Base-by-base conservation (phyloP, 1,284 basidiomycete species). In the Ceratobasidium sp. region DNA sequence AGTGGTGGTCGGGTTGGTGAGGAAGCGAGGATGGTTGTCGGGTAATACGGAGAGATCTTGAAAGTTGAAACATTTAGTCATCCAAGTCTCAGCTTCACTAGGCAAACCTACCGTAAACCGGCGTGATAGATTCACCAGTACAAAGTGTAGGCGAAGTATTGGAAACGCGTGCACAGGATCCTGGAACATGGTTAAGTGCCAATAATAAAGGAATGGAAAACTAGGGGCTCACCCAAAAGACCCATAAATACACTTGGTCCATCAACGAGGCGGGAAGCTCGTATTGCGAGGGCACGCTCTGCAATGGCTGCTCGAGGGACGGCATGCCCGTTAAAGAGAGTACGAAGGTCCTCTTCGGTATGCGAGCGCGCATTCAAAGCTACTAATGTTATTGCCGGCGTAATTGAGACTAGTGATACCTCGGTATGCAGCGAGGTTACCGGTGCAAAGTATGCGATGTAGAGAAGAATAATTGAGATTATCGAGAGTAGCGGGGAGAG, bases 181-280 rank as follows among this genome's bases (percentile, higher is more conserved):
- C 90, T 91, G 22, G 57, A 29, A 29, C 3, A 38, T 25, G 40
- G 25, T 52, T 54, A 50, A 27, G 54, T 49, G 27, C 35, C n/a
- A 2, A 13, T 40, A 40, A 43, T 29, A 52, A 17, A 13, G 10
- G 10, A 6, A 15, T 31, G 35, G 22, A 31, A 25, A 38, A 22
- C 10, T 43, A 53, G 29, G 29, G 25, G 78, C 82, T 27, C 77
- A 87, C 89, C 89, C 54, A 92, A 78, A 22, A 85, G 77, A 34
- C 90, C 90, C 54, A 92, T 77, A 74, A 87, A 86, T 32, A 90
- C 77, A 62, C 83, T 88, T 2, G 90, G 88, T 2, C 91, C 90
- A 77, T 91, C 90, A n/a, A 87, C 79, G 10, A 73, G 49, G 13
- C 52, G 49, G n/a, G 50, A 50, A 25, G 62, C 62, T n/a, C 62